Conservation (phyloP, 2,329 filamentous ascomycete species). For the Chrysoporthe deuterocubensis region DNA sequence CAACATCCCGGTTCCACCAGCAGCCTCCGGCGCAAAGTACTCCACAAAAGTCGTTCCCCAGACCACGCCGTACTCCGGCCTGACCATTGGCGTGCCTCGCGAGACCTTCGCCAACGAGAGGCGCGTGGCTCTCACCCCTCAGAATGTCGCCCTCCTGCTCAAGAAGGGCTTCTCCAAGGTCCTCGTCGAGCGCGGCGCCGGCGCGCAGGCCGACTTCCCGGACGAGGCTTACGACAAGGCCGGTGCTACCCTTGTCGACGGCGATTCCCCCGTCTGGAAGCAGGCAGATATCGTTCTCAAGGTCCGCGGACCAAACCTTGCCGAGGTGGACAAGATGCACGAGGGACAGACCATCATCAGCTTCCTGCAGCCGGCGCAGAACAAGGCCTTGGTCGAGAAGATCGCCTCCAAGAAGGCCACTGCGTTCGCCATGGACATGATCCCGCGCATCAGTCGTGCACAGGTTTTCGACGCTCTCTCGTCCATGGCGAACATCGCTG, state of each 20-base stretch:
- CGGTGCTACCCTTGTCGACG: constrained; percentile 76
- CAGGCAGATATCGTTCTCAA: constrained; percentile 82
- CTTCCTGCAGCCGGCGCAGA: constrained; percentile 82
- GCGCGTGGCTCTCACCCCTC: constrained; percentile 82
- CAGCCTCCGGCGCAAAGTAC: constrained; percentile 36
- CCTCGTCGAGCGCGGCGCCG: constrained; percentile 81
- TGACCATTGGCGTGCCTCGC: constrained; percentile 78
- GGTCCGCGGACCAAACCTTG: constrained; percentile 73
- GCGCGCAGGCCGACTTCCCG: constrained; percentile 74
- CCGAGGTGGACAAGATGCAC: constrained; percentile 71
- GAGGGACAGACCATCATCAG: constrained; percentile 77
- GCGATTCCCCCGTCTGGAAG: constrained; percentile 69
- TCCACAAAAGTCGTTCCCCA: constrained; percentile 47
- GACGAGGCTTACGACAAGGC: constrained; percentile 78
- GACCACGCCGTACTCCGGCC: constrained; percentile 67
- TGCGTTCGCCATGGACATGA: constrained; percentile 89
- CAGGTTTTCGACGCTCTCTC: constrained; percentile 88
- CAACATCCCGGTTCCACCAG: constrained; percentile 31
- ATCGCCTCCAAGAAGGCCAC: constrained; percentile 74
- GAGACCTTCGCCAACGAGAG: constrained; percentile 81
- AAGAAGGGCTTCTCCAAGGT: constrained; percentile 85
- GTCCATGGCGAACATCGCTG: constrained; percentile 93
- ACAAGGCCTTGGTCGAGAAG: constrained; percentile 73
- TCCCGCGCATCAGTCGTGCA: constrained; percentile 85
- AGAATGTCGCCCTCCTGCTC: constrained; percentile 78